phyloP scores from a whole-genome alignment of 768 basidiomycete species.

The Kwoniella dejecticola region DNA sequence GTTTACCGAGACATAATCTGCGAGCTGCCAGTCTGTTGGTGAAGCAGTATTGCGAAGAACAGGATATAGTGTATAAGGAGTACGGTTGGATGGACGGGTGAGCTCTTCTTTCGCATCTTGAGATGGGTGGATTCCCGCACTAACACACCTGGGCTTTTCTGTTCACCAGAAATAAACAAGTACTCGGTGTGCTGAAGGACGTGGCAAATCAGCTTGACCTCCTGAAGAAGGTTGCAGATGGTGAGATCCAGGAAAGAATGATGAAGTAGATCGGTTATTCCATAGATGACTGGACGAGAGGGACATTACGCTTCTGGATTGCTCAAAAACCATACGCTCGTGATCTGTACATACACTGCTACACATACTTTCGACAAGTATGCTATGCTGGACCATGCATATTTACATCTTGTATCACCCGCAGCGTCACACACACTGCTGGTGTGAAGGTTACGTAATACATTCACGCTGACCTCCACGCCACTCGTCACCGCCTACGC shows the following conservation, averaged over 20 bases:
- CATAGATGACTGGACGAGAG: not conserved
- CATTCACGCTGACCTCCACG: constrained; percentile 1
- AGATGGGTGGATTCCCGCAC: no score
- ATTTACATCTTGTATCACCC: not conserved
- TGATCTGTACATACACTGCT: no score
- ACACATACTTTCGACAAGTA: no score
- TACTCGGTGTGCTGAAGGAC: constrained; percentile 73
- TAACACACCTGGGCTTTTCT: no score
- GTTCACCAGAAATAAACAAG: constrained; percentile 75
- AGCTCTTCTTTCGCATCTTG: constrained; percentile 7
- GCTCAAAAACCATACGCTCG: no score
- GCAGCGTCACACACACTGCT: not conserved
- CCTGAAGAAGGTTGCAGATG: constrained; percentile 76
- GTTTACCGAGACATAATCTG: constrained; percentile 90
- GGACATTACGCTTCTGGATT: constrained; percentile 9
- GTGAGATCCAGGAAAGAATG: constrained; percentile 59
- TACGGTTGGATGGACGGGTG: constrained; percentile 80
- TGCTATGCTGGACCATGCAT: constrained; percentile 4
- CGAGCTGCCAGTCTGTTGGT: constrained; percentile 77
- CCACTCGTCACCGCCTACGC: not conserved
- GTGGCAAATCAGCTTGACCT: constrained; percentile 88
- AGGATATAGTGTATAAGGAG: constrained; percentile 75
- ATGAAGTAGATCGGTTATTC: constrained; percentile 5
- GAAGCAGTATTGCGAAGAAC: constrained; percentile 82
- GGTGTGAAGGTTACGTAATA: constrained; percentile 1